Evolutionary conservation across 2,329 filamentous ascomycete species (phyloP).

Genomic region (Diaporthe eres): DNA sequence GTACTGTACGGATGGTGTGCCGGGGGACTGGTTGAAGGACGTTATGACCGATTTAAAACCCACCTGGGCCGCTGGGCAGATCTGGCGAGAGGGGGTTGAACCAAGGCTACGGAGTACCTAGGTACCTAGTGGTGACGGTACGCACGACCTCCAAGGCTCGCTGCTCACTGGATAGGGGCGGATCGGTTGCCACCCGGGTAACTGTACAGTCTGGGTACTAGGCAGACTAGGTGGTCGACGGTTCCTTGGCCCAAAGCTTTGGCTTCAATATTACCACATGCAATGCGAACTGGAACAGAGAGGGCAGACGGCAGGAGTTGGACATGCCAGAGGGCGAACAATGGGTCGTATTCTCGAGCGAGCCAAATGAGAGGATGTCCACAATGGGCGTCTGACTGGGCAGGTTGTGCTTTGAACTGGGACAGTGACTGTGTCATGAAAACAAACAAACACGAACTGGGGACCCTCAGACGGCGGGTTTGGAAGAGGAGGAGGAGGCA

Average conservation of each 20-base stretch:
- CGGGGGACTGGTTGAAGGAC: neutral
- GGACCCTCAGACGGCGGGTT: constrained; percentile 2
- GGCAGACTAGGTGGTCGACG: neutral
- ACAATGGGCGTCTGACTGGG: neutral
- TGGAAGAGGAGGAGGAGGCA: constrained; percentile 18
- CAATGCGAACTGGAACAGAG: neutral
- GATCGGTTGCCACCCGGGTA: constrained; percentile 5
- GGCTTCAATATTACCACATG: neutral
- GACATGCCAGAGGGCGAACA: neutral
- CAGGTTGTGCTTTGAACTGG: neutral
- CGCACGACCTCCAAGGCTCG: neutral
- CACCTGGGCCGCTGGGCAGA: neutral
- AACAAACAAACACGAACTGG: constrained; percentile 23
- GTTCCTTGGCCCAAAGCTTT: neutral
- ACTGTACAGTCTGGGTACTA: neutral
- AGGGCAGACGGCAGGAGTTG: neutral
- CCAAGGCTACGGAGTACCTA: neutral
- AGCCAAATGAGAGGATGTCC: neutral
- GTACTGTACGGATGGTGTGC: neutral
- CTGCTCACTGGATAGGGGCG: neutral
- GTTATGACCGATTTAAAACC: constrained; percentile 14
- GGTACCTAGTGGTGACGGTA: constrained; percentile 5
- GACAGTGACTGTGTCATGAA: constrained; percentile 4
- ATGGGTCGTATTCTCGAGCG: neutral
- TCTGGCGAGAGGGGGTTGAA: constrained; percentile 2